Evolutionary conservation across 2,329 filamentous ascomycete species (phyloP), one percentile per base, ranked within the genome.

Genomic region (Fusarium sp.): DNA sequence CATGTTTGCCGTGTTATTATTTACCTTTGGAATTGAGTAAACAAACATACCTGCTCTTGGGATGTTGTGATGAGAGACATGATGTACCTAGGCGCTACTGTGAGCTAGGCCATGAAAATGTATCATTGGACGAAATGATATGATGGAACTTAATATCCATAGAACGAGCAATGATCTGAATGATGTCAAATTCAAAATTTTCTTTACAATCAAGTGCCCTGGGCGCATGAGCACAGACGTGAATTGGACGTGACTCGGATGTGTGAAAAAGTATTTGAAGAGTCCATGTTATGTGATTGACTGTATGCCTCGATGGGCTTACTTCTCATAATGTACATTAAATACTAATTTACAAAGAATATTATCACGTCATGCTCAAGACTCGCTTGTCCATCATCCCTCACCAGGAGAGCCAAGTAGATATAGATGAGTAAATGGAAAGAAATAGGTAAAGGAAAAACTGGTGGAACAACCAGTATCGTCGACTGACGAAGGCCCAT

Each of bases 81-180:
- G 62, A 69, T 73, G 57, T 60, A 59, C 56, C 47, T 57, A 23
- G 43, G 33, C 48, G 54, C 22, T 46, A 20, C 19, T 56, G 49
- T 65, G 53, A 47, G 45, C 45, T 39, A 44, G 35, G 35, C 35
- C 40, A 55, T 43, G 44, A 45, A 37, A 43, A 46, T 27, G 35
- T 65, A 47, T 64, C 50, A 44, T 62, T 56, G 45, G 45, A 63
- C 33, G 62, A 64, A 64, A 52, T 47, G 62, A 52, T 56, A 45
- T 32, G 48, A 58, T 63, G 62, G 60, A 65, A 53, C 47, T 50
- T 68, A 56, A 70, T 72, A 68, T 73, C 59, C 69, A 70, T 74
- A 74, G 67, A 71, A 74, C 56, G 72, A 73, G 62, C 64, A 71
- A 74, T 63, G 71, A 72, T 53, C 50, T 67, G 47, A 65, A 72